A percentile compares a stretch with the other conserved stretches of the same genome.
Evolutionary conservation across 2,329 filamentous ascomycete species (phyloP).

Genomic region (Talaromyces sp.): DNA sequence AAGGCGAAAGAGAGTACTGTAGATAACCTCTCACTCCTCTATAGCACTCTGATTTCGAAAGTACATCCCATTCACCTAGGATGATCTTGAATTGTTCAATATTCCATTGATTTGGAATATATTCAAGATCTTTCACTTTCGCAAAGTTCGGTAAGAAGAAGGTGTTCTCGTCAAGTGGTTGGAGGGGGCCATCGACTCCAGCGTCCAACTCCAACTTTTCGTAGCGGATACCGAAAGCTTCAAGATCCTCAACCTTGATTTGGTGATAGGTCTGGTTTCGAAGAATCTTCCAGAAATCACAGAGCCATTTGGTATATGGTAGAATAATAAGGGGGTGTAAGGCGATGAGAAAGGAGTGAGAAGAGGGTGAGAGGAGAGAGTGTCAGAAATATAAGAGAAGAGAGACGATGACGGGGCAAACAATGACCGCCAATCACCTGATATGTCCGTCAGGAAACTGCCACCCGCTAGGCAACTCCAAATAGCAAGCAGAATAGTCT

Average conservation of each 20-base stretch:
- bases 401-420: not conserved
- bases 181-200: not conserved
- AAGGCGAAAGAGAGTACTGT: not conserved
- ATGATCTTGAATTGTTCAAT: not conserved
- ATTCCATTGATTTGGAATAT: not conserved
- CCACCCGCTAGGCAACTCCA: not conserved
- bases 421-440: not conserved
- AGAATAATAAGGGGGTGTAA: too few species aligned
- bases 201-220: not conserved
- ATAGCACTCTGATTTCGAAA: not conserved
- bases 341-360: too few species aligned
- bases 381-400: too few species aligned
- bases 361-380: too few species aligned
- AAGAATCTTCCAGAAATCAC: not conserved
- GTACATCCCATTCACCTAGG: not conserved
- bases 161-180: not conserved
- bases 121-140: not conserved
- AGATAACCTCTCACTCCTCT: not conserved
- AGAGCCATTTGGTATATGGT: not conserved
- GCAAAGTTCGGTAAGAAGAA: not conserved
- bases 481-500: not conserved
- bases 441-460: not conserved
- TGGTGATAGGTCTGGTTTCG: not conserved
- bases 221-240: not conserved
- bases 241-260: not conserved